phyloP scores from a whole-genome alignment of 306 rosid species.

The Casuarina cunninghamiana region DNA sequence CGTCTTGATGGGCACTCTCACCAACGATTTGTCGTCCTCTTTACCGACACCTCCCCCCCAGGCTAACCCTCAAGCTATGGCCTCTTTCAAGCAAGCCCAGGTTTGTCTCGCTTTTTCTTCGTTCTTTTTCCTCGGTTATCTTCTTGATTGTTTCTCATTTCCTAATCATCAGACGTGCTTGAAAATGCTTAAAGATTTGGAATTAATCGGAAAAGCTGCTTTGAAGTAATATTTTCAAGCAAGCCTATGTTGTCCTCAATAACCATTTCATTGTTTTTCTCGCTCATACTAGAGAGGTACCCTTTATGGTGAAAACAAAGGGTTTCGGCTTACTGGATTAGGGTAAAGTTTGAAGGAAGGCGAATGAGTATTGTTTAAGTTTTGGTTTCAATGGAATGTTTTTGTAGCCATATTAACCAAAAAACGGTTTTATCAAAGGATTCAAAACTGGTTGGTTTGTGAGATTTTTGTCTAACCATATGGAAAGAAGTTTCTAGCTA shows the following conservation, averaged over 20 bases:
- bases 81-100: slow-evolving; percentile 93
- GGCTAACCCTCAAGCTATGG: slow-evolving; percentile 79
- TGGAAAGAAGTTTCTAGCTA: neutral
- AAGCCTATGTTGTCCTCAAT: neutral
- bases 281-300: neutral
- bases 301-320: neutral
- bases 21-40: slow-evolving; percentile 62
- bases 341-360: neutral
- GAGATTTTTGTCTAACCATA: neutral
- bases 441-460: neutral
- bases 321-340: neutral
- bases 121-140: neutral
- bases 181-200: no score
- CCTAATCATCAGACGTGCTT: neutral
- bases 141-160: neutral
- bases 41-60: slow-evolving; percentile 67
- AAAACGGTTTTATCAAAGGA: neutral
- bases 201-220: no score
- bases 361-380: neutral
- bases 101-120: slow-evolving; percentile 22
- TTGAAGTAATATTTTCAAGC: neutral
- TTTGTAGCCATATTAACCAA: neutral
- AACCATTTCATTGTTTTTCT: neutral
- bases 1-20: slow-evolving; percentile 77
- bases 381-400: neutral